Evolutionary conservation across 2,329 filamentous ascomycete genomes (phyloP), one percentile per base, ranked within the genome.

Genomic region (Mariannaea elegans): DNA sequence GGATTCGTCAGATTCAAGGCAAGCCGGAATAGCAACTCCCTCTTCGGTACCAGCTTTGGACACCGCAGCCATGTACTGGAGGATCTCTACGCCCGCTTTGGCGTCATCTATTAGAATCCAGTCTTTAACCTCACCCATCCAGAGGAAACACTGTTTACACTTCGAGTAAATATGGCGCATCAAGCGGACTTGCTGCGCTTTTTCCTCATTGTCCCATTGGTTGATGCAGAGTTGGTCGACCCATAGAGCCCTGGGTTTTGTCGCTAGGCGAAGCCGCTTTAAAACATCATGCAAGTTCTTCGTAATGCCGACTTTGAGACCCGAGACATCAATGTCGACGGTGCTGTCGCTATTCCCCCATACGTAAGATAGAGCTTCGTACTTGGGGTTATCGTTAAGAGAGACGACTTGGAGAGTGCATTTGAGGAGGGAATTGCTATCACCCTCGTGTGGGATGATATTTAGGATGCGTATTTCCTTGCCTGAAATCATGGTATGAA

Each of bases 191-290:
- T 63, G 56, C 12, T 46, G 39, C 1, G 56, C 47, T 23, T 63
- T 63, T 38, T 63, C 60, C 19, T 51, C 48, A 12, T 16, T 29
- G 19, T 63, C 56, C 60, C 56, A 59, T 31, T 63, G 60, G 47
- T 63, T 63, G 41, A 63, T 62, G 39, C 59, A 62, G 24, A 62
- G 54, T 27, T 62, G 59, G 32, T 62, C 59, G 14, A 62, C 50
- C 59, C 54, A 62, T 18, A 62, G 39, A 10, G 49, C 14, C 16
- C 59, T 45, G 9, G 41, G 6, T 23, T 55, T 8, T 36, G 46
- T 23, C 13, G 49, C 16, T 4, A 50, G 31, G 5, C 59, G 44
- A 18, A 62, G n/a, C 3, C 59, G 42, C 9, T 18, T 29, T 14
- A 62, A 42, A n/a, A 47, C 39, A 4, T 29, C n/a, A 21, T 55